A percentile compares a stretch with the other conserved stretches of the same genome.
Conservation (phyloP, 78 protist species). For the Chrysochromulina tobinii region DNA sequence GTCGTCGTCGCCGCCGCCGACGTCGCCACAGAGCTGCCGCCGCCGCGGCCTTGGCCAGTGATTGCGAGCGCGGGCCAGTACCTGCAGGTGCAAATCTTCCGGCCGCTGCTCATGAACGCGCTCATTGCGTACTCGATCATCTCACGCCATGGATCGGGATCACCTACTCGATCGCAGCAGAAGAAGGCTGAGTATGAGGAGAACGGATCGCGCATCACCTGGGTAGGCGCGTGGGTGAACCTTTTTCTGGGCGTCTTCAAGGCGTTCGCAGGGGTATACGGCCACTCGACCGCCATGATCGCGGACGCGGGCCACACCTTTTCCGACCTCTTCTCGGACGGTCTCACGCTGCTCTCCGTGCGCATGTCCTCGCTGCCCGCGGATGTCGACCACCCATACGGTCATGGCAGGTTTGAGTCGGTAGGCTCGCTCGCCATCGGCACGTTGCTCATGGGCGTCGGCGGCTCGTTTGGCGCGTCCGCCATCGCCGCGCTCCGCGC, state of each 20-base stretch:
- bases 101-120: no score
- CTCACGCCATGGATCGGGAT: no score
- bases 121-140: no score
- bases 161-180: neutral
- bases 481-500: neutral
- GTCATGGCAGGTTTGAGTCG: constrained; percentile 30
- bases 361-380: neutral
- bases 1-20: no score
- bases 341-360: neutral
- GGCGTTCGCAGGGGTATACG: neutral
- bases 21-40: no score
- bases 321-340: constrained; percentile 34
- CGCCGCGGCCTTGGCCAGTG: no score
- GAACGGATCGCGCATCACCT: constrained; percentile 9
- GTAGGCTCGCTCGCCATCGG: constrained; percentile 15
- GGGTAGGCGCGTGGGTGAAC: constrained; percentile 22
- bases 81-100: no score
- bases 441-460: neutral
- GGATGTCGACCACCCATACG: constrained; percentile 4
- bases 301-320: constrained; percentile 39
- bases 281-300: neutral
- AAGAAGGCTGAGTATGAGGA: neutral
- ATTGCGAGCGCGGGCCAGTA: no score
- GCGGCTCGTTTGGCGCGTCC: neutral
- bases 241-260: neutral